A percentile compares a stretch with the other conserved stretches of the same genome.
phyloP scores from a whole-genome alignment of 1,284 basidiomycete species.

The Melampsora abietis-canadensis region DNA sequence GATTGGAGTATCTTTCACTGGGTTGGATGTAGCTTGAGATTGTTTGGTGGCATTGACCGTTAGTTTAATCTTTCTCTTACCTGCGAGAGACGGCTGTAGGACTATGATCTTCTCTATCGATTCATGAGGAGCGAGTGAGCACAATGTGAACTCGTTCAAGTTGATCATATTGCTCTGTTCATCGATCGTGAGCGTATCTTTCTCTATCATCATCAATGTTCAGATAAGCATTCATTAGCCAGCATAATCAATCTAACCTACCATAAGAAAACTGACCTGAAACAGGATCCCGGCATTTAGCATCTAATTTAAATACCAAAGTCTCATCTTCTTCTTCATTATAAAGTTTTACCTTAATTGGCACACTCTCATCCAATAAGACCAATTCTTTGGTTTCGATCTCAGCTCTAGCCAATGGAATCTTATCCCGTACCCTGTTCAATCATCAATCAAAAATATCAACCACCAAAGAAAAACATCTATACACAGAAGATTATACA shows the following conservation, averaged over 20 bases:
- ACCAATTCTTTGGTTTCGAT: background rate
- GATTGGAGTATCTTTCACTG: background rate
- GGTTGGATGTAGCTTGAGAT: background rate
- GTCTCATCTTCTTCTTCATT: background rate
- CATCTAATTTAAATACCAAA: background rate
- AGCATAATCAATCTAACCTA: no score
- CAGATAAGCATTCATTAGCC: no score
- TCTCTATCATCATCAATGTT: background rate
- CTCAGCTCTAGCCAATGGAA: conserved; percentile 9
- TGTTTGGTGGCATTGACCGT: background rate
- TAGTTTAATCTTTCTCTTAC: background rate
- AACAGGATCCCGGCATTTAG: background rate
- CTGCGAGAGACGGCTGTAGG: background rate
- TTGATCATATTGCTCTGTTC: background rate
- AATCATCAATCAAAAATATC: background rate
- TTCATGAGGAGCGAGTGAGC: background rate
- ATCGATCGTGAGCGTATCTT: background rate
- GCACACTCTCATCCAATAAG: background rate
- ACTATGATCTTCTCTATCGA: background rate
- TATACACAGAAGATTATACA: background rate
- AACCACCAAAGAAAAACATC: background rate
- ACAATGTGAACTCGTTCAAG: background rate
- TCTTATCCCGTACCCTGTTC: background rate
- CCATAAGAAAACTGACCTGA: background rate
- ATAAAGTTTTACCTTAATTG: conserved; percentile 1